phyloP scores from a whole-genome alignment of 2,329 filamentous ascomycete genomes.

The Blastomyces parvus region DNA sequence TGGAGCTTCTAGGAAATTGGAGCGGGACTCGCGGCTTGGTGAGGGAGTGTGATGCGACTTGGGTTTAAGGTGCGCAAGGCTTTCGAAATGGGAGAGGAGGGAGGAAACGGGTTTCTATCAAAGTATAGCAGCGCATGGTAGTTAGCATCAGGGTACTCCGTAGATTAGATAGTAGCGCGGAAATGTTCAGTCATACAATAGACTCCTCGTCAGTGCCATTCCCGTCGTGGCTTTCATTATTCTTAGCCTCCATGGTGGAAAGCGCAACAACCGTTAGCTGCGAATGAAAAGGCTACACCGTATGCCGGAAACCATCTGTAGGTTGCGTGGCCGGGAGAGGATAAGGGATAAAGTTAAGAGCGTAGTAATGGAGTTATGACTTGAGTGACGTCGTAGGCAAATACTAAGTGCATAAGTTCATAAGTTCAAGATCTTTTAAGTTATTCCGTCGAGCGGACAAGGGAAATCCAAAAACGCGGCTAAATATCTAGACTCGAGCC shows the following conservation, averaged over 20 bases:
- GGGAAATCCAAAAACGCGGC: neutral
- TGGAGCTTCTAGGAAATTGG: slow-evolving; percentile 24
- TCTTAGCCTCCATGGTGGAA: slow-evolving; percentile 29
- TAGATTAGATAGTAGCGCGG: neutral
- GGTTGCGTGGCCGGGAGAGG: neutral
- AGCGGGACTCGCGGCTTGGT: slow-evolving; percentile 20
- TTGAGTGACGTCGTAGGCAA: slow-evolving; percentile 1
- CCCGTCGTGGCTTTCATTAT: slow-evolving; percentile 27
- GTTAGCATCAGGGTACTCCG: slow-evolving; percentile 13
- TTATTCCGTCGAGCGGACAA: neutral
- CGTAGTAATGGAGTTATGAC: neutral
- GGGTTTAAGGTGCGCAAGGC: slow-evolving; percentile 29
- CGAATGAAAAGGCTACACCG: neutral
- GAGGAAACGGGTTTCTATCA: slow-evolving; percentile 40
- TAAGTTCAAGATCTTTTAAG: neutral
- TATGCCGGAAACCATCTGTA: slow-evolving; percentile 1
- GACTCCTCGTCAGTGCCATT: slow-evolving; percentile 30
- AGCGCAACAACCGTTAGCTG: neutral
- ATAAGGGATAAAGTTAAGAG: neutral
- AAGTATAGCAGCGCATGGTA: slow-evolving; percentile 11
- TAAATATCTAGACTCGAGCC: neutral
- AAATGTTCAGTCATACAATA: slow-evolving; percentile 25
- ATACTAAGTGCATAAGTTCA: neutral
- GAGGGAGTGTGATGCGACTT: slow-evolving; percentile 7
- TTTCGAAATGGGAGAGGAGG: slow-evolving; percentile 41